A percentile compares a stretch with the other conserved stretches of the same genome.
Conservation (phyloP, 768 basidiomycete species). For the Tricholoma flavovirens region DNA sequence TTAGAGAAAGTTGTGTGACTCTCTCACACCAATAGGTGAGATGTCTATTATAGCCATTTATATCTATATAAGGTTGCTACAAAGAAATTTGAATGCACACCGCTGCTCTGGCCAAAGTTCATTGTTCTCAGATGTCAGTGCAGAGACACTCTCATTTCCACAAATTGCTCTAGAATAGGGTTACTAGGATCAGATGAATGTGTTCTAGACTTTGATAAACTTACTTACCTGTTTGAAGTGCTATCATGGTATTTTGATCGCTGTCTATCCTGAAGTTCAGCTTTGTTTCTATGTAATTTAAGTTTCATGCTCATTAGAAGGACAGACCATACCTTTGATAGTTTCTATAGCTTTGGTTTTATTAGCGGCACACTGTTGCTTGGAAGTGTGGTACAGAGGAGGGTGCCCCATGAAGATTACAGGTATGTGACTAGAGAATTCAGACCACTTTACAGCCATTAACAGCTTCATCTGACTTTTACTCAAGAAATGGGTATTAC, state of each 20-base stretch:
- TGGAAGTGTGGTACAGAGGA: constrained; percentile 11
- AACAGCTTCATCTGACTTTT: constrained; percentile 12
- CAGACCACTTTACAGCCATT: background rate
- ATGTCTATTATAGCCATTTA: background rate
- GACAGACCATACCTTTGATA: constrained; percentile 13
- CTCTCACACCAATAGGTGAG: background rate
- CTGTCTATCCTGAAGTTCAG: background rate
- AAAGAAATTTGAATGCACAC: background rate
- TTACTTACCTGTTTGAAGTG: background rate
- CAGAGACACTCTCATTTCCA: background rate
- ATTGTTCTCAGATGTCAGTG: background rate
- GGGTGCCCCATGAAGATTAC: constrained; percentile 13
- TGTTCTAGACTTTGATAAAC: background rate
- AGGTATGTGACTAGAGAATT: background rate
- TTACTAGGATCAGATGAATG: background rate
- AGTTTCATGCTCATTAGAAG: background rate
- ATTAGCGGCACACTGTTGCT: constrained; percentile 13
- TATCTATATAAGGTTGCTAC: background rate
- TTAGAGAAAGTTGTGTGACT: background rate
- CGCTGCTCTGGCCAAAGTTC: background rate
- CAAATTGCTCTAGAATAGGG: background rate
- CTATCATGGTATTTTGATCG: background rate
- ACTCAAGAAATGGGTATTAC: constrained; percentile 6
- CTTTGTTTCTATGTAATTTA: background rate
- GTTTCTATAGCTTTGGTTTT: constrained; percentile 12